Evolutionary conservation across 129 eudicot genomes (phyloP).

Genomic region (Deinandra increscens): DNA sequence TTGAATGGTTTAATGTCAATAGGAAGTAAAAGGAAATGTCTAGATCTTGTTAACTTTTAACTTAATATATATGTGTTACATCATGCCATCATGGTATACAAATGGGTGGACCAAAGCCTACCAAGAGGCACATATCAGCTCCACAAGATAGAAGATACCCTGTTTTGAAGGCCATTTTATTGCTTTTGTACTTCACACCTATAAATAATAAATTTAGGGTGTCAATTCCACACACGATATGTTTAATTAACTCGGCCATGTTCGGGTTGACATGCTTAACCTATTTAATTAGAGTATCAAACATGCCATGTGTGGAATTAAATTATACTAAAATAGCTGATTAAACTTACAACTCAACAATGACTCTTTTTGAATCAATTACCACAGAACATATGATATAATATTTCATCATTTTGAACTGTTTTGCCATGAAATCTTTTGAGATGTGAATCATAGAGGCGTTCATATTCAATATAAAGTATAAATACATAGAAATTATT

Average conservation of each 20-base stretch:
- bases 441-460: slow-evolving; percentile 17
- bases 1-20: background rate
- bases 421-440: background rate
- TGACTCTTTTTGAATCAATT: background rate
- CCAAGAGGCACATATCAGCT: slow-evolving; percentile 12
- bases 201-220: background rate
- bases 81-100: background rate
- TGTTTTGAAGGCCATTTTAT: slow-evolving; percentile 11
- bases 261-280: background rate
- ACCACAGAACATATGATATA: slow-evolving; percentile 15
- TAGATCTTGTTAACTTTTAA: background rate
- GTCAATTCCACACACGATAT: background rate
- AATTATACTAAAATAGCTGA: background rate
- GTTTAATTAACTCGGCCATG: background rate
- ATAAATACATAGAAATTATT: slow-evolving; percentile 4
- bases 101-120: slow-evolving; percentile 26
- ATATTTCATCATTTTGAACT: background rate
- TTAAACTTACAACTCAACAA: background rate
- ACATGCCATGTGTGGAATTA: background rate
- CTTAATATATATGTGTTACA: background rate
- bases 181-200: slow-evolving; percentile 10
- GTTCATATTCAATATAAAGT: background rate
- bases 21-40: slow-evolving; percentile 6
- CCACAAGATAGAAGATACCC: slow-evolving; percentile 12
- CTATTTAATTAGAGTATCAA: background rate